Evolutionary conservation across 140 eudicot genomes (phyloP).

Genomic region (Senecio squalidus): DNA sequence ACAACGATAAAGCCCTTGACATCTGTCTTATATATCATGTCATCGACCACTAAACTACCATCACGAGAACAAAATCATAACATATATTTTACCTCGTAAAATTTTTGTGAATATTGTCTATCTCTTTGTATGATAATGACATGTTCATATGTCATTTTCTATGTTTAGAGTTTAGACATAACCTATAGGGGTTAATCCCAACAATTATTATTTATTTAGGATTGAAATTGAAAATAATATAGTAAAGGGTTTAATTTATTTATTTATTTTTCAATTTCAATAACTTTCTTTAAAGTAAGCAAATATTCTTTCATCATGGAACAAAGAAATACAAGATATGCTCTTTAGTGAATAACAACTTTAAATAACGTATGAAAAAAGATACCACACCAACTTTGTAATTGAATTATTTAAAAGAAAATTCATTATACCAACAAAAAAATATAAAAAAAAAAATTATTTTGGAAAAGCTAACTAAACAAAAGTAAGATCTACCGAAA

Average conservation of each 20-base stretch:
- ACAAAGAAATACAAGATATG: conserved; percentile 10
- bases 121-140: no score
- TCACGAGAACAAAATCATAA: no score
- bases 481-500: no score
- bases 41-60: no score
- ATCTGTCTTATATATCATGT: no score
- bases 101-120: no score
- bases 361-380: conserved; percentile 4
- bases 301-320: conserved; percentile 22
- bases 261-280: not conserved
- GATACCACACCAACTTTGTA: not conserved
- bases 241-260: not conserved
- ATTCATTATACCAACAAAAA: not conserved
- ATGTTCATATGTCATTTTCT: no score
- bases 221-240: not conserved
- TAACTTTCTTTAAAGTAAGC: conserved; percentile 6
- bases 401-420: not conserved
- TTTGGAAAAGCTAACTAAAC: no score
- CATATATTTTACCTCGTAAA: no score
- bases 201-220: not conserved
- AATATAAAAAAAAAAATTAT: not conserved
- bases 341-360: conserved; percentile 5
- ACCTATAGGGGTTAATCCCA: conserved; percentile 9
- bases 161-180: no score
- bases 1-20: no score